Evolutionary conservation across 768 basidiomycete genomes (phyloP).

Genomic region (Termitomyces sp.): DNA sequence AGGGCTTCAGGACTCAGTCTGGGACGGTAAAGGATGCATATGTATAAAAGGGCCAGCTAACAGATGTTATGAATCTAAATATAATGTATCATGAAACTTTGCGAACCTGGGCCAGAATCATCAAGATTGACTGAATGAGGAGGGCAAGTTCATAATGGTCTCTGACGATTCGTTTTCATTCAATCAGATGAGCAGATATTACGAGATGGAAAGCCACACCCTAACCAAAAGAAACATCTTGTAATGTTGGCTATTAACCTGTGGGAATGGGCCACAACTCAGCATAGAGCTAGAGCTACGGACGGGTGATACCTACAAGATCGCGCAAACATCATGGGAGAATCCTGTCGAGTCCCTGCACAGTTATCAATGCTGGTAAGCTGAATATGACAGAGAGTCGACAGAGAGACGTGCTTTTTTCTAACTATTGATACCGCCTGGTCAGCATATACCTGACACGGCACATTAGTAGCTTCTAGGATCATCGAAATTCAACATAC

Average conservation of each 20-base stretch:
- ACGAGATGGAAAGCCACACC: conserved; percentile 26
- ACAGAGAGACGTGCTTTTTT: conserved; percentile 46
- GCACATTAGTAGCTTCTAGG: neutral
- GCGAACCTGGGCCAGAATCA: conserved; percentile 78
- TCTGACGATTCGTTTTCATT: conserved; percentile 19
- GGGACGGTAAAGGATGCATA: conserved; percentile 73
- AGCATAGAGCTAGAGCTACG: conserved; percentile 6
- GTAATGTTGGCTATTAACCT: conserved; percentile 82
- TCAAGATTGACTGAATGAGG: conserved; percentile 75
- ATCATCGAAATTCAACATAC: conserved; percentile 20
- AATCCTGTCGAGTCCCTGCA: conserved; percentile 79
- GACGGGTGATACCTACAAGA: conserved; percentile 43
- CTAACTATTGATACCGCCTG: conserved; percentile 76
- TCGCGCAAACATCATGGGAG: conserved; percentile 82
- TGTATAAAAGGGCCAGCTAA: conserved; percentile 74
- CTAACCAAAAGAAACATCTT: conserved; percentile 89
- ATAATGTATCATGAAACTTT: neutral
- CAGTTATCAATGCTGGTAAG: conserved; percentile 1
- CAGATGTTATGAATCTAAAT: conserved; percentile 12
- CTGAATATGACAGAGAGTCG: neutral
- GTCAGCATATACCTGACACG: conserved; percentile 65
- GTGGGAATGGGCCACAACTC: conserved; percentile 2
- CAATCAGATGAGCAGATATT: neutral
- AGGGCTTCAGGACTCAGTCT: conserved; percentile 51
- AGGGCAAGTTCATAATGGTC: conserved; percentile 71